Percentiles rank a stretch among this genome's conserved stretches.
Evolutionary conservation across 2,329 filamentous ascomycete species (phyloP).

Genomic region (Calonectria hawksworthii): DNA sequence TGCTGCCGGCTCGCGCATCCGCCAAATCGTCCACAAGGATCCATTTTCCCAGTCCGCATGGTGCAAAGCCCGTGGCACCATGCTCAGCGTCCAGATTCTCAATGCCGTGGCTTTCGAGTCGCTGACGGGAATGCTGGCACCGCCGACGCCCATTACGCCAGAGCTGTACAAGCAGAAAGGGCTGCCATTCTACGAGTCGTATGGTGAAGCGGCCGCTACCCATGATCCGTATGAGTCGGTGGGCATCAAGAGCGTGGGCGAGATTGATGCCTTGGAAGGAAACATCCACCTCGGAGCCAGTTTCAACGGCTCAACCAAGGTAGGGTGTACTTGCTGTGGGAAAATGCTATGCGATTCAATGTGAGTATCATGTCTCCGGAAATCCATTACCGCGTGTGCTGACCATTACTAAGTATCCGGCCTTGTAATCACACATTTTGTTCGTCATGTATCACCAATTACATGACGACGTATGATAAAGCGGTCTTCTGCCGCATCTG

Average conservation of each 20-base stretch:
- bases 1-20: constrained; percentile 19
- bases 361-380: not conserved
- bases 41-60: not conserved
- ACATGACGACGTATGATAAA: constrained; percentile 15
- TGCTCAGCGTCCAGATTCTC: constrained; percentile 26
- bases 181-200: constrained; percentile 19
- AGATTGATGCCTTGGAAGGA: constrained; percentile 5
- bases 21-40: constrained; percentile 14
- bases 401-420: constrained; percentile 1
- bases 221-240: not conserved
- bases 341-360: constrained; percentile 25
- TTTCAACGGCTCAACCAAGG: constrained; percentile 13
- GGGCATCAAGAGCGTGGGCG: constrained; percentile 16
- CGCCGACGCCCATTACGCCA: constrained; percentile 18
- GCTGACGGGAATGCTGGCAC: constrained; percentile 25
- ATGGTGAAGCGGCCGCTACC: not conserved
- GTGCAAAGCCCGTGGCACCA: constrained; percentile 10
- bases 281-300: constrained; percentile 6
- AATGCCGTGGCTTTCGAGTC: constrained; percentile 24
- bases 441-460: constrained; percentile 4
- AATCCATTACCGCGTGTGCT: not conserved
- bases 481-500: constrained; percentile 17
- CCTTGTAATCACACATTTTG: constrained; percentile 29
- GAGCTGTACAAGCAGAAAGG: constrained; percentile 19
- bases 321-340: constrained; percentile 16